Evolutionary conservation across 768 basidiomycete species (phyloP).

Genomic region (Pilatotrama ljubarskyi): DNA sequence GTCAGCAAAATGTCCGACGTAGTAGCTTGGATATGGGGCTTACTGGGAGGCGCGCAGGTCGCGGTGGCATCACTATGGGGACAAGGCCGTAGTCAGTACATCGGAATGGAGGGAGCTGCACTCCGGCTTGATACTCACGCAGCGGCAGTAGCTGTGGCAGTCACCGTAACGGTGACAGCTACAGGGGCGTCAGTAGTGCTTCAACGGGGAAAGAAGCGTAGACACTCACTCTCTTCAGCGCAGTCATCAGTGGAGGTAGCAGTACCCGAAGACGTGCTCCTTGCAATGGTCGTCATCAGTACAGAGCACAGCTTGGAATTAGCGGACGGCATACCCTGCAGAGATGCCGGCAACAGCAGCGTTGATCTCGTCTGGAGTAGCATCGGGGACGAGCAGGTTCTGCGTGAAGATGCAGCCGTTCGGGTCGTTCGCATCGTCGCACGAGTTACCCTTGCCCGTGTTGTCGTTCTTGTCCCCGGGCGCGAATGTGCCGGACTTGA

Average conservation of each 20-base stretch:
- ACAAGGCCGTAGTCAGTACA: neutral
- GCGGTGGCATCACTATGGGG: neutral
- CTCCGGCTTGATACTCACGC: neutral
- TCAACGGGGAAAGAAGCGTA: too few relatives aligned
- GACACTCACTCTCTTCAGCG: slow-evolving; percentile 1
- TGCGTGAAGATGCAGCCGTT: slow-evolving; percentile 64
- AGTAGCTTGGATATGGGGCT: neutral
- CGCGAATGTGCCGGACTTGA: slow-evolving; percentile 62
- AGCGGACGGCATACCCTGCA: neutral
- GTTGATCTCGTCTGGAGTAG: slow-evolving; percentile 56
- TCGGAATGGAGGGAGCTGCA: neutral
- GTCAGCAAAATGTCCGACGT: neutral
- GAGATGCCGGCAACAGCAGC: slow-evolving; percentile 46
- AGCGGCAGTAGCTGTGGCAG: slow-evolving; percentile 21
- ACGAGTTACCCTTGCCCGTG: slow-evolving; percentile 45
- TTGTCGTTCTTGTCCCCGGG: slow-evolving; percentile 53
- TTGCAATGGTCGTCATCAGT: too few relatives aligned
- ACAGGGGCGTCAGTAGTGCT: slow-evolving; percentile 5
- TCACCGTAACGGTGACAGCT: slow-evolving; percentile 27
- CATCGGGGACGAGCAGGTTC: slow-evolving; percentile 57
- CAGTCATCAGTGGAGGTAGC: slow-evolving; percentile 23
- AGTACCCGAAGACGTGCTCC: slow-evolving; percentile 6
- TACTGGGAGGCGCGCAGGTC: slow-evolving; percentile 15
- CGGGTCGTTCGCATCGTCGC: slow-evolving; percentile 45
- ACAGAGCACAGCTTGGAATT: too few relatives aligned